Percentiles rank a stretch among this genome's conserved stretches.
phyloP scores from a whole-genome alignment of 441 rosid species.

The Sinapis alba region DNA sequence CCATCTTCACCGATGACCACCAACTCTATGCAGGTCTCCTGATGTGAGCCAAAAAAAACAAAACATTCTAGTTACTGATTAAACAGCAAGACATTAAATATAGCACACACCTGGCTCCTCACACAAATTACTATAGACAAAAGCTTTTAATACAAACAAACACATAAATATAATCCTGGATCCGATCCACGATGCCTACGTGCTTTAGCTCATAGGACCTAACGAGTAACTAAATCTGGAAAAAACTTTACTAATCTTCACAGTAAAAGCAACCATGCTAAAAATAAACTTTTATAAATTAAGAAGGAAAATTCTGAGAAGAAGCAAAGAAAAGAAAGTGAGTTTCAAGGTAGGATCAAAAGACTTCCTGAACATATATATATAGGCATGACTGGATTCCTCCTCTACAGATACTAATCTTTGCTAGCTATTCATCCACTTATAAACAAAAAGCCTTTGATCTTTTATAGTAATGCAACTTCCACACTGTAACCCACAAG shows the following conservation, averaged over 20 bases:
- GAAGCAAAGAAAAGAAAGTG: not conserved
- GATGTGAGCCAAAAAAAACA: conserved; percentile 22
- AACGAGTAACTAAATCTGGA: not conserved
- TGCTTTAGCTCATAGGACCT: not conserved
- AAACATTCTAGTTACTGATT: conserved; percentile 27
- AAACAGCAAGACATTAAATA: not conserved
- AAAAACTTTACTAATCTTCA: not conserved
- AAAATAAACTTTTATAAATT: not conserved
- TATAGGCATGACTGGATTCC: not conserved
- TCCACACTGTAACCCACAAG: conserved; percentile 3
- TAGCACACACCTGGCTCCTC: not conserved
- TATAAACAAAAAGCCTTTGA: not conserved
- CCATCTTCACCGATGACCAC: conserved; percentile 82
- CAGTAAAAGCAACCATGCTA: not conserved
- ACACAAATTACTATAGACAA: not conserved
- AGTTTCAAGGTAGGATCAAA: not conserved
- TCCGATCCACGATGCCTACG: not conserved
- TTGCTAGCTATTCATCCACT: not conserved
- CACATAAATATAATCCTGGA: not conserved
- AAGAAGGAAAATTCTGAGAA: not conserved
- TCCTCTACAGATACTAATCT: not conserved
- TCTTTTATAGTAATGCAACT: not conserved
- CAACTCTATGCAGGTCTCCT: conserved; percentile 96
- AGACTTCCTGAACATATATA: not conserved
- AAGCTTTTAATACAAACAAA: not conserved